Evolutionary conservation across 2,329 filamentous ascomycete genomes (phyloP), one percentile per base, ranked within the genome.

Genomic region (Exophiala calicioides): DNA sequence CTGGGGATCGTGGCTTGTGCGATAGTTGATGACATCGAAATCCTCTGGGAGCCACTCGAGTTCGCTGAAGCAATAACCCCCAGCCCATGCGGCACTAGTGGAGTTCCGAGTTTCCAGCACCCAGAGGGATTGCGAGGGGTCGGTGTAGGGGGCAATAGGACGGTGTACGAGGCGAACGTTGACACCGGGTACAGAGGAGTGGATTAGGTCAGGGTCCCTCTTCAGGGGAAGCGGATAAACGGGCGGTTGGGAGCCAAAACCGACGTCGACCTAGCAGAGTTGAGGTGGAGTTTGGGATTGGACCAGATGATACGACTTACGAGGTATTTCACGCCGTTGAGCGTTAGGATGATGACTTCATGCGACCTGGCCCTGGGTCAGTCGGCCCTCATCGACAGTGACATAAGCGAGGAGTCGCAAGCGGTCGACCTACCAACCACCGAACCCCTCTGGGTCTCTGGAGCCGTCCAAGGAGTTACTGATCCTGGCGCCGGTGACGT

Each of bases 61-160:
- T 50, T 85, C 80, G 2, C 76, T 75, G 62, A 89, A 90, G 51
- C 75, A 79, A 62, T 87, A 88, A 36, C 74, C 77, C 1, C 77
- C 69, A 16, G 74, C 69, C 80, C 84, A 90, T 3, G 27, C 32
- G 5, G 47, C 34, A 15, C 45, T 27, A 2, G 50, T 38, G 2
- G 29, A 51, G 16, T 53, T 53, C 13, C 44, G 41, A 3, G 44
- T 50, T 21, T 53, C 50, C 12, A 53, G 47, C 16, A 51, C 53
- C 50, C 50, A 51, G 4, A 48, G 32, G 5, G 18, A 18, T 19
- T 52, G 52, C 2, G 40, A 30, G 3, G 37, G 34, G 31, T 52
- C 47, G 3, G 52, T 55, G 38, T 55, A 46, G 4, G 48, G 31
- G 9, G 52, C 52, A 8, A 69, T 75, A 41, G 68, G 70, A 35